Evolutionary conservation across 2,329 filamentous ascomycete genomes (phyloP), one percentile per base, ranked within the genome.

Genomic region (Neocatenulostroma microsporum): DNA sequence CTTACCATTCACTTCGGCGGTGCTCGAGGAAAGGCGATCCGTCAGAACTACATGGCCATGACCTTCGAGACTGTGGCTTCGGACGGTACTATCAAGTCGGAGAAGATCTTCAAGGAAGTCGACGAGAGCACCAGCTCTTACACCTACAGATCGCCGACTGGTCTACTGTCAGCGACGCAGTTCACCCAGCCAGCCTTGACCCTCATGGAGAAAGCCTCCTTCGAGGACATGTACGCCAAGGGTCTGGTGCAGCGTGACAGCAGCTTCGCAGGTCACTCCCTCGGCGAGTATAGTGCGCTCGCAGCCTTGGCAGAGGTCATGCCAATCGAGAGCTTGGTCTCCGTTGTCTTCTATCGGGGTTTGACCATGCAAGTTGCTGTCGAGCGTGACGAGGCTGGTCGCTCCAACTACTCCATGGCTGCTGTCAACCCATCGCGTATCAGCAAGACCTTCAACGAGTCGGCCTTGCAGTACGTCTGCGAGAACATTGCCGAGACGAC

Each of bases 101-200:
- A 98, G 72, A 93, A 89, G 67, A 96, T 98, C 72, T 98, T 98
- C 76, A 96, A 98, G 72, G 88, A 94, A 56, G 88, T 98, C 54
- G 77, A 82, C 55, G 91, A 96, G 67, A 81, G 74, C 58, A 96
- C 89, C 2, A 84, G 84, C 5, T 96, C 84, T 0, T 98, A 98
- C 73, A 96, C 91, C 1, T 98, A 96, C 73, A 78, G 84, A 40
- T 96, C 91, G 11, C 91, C 91, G 2, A 91, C 85, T 3, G 91
- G 91, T 55, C 76, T 98, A 35, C 75, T 98, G 25, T 98, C 91
- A 24, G 89, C 91, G 4, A 98, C 91, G 4, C 91, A 98, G 61
- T 98, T 98, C 70, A 96, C 91, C 0, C 91, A 98, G 66, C 91
- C 91, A 23, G 91, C 91, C 34, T 70, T 98, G 52, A 96, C 91